phyloP scores from a whole-genome alignment of 2,329 filamentous ascomycete species.

The Aspergillus felis region DNA sequence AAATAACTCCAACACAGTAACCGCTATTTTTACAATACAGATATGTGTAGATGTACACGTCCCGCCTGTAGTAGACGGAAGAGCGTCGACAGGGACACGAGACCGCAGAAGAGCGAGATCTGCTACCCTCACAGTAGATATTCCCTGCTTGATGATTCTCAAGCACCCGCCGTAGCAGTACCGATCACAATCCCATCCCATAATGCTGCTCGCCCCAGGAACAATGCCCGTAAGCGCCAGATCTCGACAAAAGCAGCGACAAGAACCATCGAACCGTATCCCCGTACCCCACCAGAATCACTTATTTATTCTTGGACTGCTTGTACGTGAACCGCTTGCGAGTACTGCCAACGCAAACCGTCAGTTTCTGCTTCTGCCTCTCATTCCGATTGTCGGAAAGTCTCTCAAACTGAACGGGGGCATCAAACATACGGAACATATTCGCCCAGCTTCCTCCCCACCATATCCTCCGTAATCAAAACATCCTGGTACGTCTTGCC shows the following conservation, averaged over 20 bases:
- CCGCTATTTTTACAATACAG: not conserved
- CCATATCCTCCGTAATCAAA: constrained; percentile 89
- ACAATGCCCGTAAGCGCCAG: not conserved
- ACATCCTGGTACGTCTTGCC: constrained; percentile 83
- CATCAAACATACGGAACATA: constrained; percentile 70
- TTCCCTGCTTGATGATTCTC: not conserved
- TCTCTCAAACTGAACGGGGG: not conserved
- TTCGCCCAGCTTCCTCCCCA: constrained; percentile 90
- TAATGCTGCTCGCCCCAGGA: not conserved
- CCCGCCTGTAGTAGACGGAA: not conserved
- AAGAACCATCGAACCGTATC: not conserved
- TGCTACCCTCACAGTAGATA: not conserved
- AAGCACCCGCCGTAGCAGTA: not conserved
- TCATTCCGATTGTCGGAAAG: not conserved
- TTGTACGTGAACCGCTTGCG: constrained; percentile 66
- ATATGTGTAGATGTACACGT: not conserved
- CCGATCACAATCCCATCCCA: not conserved
- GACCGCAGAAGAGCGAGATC: not conserved
- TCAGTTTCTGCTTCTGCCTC: not conserved
- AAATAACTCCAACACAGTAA: not conserved
- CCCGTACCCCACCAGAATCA: not conserved
- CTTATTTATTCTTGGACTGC: constrained; percentile 66
- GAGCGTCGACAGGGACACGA: not conserved
- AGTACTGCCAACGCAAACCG: constrained; percentile 46
- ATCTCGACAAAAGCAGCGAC: not conserved